These are phyloP conservation scores for Cladosporium sp. DNA, from an alignment of 2,329 filamentous ascomycete genomes.

Conservation along the genomic window DNA sequence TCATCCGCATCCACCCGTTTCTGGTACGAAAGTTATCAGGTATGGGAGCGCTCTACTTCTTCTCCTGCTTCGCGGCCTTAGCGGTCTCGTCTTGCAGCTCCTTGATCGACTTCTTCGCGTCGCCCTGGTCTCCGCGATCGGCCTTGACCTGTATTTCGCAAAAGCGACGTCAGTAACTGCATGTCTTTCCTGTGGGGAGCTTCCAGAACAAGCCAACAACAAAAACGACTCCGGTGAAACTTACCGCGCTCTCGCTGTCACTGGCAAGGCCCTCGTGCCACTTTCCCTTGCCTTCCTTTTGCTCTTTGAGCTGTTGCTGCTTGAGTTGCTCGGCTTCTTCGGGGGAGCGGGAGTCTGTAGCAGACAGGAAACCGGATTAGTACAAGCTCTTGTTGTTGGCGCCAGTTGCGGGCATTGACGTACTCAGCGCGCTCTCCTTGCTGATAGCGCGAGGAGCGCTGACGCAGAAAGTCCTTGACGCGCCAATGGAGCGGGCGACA, in stretches of 20 bases:
- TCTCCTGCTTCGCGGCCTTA: constrained; percentile 28
- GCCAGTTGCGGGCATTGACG: constrained; percentile 16
- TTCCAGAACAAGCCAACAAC: not conserved
- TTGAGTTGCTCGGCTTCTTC: constrained; percentile 52
- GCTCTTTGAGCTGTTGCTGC: constrained; percentile 53
- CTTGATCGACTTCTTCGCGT: constrained; percentile 27
- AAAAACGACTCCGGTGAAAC: constrained; percentile 22
- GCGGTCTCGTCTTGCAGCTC: constrained; percentile 33
- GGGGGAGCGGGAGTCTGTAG: constrained; percentile 27
- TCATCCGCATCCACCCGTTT: no score
- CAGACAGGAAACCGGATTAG: not conserved
- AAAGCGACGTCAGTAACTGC: no score
- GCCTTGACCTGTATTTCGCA: constrained; percentile 29
- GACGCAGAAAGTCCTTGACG: constrained; percentile 34
- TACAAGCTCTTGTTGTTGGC: not conserved
- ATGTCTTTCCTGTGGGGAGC: not conserved
- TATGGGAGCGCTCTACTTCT: not conserved
- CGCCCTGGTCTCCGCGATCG: constrained; percentile 31
- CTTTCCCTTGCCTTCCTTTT: constrained; percentile 60
- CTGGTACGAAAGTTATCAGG: no score
- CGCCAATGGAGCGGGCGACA: constrained; percentile 20
- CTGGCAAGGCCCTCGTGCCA: constrained; percentile 77
- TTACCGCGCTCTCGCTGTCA: constrained; percentile 71
- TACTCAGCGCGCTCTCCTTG: constrained; percentile 45
- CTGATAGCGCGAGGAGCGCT: constrained; percentile 27